Evolutionary conservation across 768 basidiomycete species (phyloP).

Genomic region (Gymnopilus dilepis): DNA sequence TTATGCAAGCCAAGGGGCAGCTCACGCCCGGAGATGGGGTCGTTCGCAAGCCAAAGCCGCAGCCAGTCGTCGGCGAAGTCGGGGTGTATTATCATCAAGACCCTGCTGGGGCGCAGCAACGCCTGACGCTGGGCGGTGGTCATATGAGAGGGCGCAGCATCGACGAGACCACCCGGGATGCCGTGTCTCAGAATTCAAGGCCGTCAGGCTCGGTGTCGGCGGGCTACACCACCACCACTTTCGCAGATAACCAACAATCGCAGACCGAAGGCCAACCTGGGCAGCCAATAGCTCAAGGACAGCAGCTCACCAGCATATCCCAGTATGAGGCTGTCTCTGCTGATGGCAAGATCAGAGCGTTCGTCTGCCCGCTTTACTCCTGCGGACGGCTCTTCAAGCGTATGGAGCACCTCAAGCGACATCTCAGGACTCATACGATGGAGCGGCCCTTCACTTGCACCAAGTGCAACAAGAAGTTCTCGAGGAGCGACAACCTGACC

Average conservation of each 20-base stretch:
- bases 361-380: slow-evolving; percentile 82
- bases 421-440: slow-evolving; percentile 88
- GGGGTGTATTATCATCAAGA: slow-evolving; percentile 38
- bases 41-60: slow-evolving; percentile 35
- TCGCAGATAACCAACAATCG: slow-evolving; percentile 28
- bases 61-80: slow-evolving; percentile 35
- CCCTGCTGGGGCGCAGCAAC: slow-evolving; percentile 22
- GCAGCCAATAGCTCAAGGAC: slow-evolving; percentile 13
- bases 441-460: slow-evolving; percentile 83
- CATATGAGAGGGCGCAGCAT: slow-evolving; percentile 34
- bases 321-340: slow-evolving; percentile 36
- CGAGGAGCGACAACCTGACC: slow-evolving; percentile 85
- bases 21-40: slow-evolving; percentile 41
- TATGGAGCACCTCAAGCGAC: slow-evolving; percentile 89
- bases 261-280: background rate
- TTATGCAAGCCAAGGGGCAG: slow-evolving; percentile 64
- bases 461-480: slow-evolving; percentile 81
- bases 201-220: slow-evolving; percentile 23
- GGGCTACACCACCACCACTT: slow-evolving; percentile 30
- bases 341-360: slow-evolving; percentile 62
- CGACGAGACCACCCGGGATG: slow-evolving; percentile 34
- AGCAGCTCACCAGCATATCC: slow-evolving; percentile 25
- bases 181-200: slow-evolving; percentile 6
- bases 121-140: slow-evolving; percentile 16
- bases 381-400: slow-evolving; percentile 90